Evolutionary conservation across 2,329 filamentous ascomycete species (phyloP), one percentile per base, ranked within the genome.

Genomic region (Laburnicola sp.): DNA sequence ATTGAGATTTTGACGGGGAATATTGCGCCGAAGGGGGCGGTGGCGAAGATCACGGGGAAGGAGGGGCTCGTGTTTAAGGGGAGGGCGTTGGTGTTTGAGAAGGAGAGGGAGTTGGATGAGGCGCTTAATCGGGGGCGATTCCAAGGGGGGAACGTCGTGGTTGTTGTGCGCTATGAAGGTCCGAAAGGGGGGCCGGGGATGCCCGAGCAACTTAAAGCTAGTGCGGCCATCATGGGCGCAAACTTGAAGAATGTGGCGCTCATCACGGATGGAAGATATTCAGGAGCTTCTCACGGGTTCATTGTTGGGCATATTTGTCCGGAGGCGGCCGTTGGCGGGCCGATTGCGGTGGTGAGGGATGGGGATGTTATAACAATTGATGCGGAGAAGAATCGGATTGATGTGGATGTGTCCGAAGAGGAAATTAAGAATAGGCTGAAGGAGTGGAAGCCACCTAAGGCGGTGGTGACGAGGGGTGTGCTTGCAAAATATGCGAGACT

Each of bases 11-110:
- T 97, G 3, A 83, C 84, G 53, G 93, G 93, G 21, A 96, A 96
- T 71, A 81, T 97, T 28, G 90, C 92, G 2, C 93, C 93, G 1
- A 88, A 86, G 8, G 93, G 93, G 30, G 89, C 92, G 1, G 92
- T 97, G 1, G 92, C 91, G 53, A 97, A 97, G 75, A 97, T 97
- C 73, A 97, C 93, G 0, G 93, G 93, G 31, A 97, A 97, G 72
- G 93, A 97, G 73, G 93, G 93, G 2, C 81, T 91, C 5, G 78
- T 76, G 9, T 97, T 97, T 74, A 86, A 81, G 0, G 93, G 93
- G 42, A 85, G 84, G 58, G 93, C 91, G 0, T 82, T 86, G 21
- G 89, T 95, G 39, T 97, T 94, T 72, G 80, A 97, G 74, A 93
- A 94, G 66, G 93, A 97, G 74, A 80, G 85, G 60, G 81, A 86